Percentiles rank a stretch among this genome's conserved stretches.
phyloP scores from a whole-genome alignment of 139 green algal genomes.

The Micromonas commoda region DNA sequence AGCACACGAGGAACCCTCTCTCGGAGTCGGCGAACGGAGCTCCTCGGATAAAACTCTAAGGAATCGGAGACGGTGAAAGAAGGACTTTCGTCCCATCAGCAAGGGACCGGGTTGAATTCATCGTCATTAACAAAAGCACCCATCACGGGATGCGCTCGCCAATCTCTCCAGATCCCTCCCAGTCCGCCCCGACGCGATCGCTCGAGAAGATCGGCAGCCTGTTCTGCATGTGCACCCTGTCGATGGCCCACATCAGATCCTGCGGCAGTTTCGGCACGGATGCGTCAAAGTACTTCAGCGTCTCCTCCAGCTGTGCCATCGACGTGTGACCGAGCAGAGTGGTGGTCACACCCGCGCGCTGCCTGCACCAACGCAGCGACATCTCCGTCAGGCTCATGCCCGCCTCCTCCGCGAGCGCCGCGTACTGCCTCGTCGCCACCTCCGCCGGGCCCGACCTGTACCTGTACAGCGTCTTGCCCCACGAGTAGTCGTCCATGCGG shows the following conservation, averaged over 20 bases:
- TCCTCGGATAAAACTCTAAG: too few relatives aligned
- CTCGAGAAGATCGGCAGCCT: conserved; percentile 28
- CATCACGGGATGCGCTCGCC: conserved; percentile 25
- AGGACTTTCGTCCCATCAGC: too few relatives aligned
- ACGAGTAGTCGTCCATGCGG: conserved; percentile 27
- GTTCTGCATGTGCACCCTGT: conserved; percentile 36
- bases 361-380: conserved; percentile 12
- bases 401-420: conserved; percentile 4
- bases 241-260: conserved; percentile 25
- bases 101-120: too few relatives aligned
- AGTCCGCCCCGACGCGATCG: background rate
- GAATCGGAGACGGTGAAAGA: too few relatives aligned
- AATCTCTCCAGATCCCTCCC: conserved; percentile 12
- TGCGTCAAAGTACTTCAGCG: conserved; percentile 5
- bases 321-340: conserved; percentile 20
- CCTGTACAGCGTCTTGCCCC: conserved; percentile 30
- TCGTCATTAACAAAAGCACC: background rate
- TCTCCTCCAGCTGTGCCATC: conserved; percentile 26
- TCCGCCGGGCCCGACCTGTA: conserved; percentile 22
- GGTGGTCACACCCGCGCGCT: conserved; percentile 12
- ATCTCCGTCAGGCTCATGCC: conserved; percentile 21
- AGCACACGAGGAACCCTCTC: too few relatives aligned
- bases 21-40: too few relatives aligned
- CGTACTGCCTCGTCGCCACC: conserved; percentile 13
- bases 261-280: background rate